Evolutionary conservation across 2,329 filamentous ascomycete genomes (phyloP).

Genomic region (Reticulascus tulasneorum): DNA sequence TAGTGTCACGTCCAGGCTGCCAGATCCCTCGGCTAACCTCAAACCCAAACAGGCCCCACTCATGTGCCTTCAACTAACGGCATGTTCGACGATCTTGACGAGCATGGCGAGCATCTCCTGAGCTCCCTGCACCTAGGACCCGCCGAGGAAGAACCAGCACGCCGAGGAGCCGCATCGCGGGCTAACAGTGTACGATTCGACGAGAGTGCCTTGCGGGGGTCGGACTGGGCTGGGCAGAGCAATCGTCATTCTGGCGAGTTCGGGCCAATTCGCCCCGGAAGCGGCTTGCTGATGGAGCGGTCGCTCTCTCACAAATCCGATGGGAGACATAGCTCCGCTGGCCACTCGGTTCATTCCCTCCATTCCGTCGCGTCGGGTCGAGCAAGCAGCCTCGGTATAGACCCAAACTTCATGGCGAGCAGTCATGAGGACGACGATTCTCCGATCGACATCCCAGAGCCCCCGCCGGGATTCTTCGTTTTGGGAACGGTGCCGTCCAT

Average conservation of each 20-base stretch:
- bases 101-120: conserved; percentile 75
- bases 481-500: conserved; percentile 89
- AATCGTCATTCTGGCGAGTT: conserved; percentile 82
- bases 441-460: conserved; percentile 66
- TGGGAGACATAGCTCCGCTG: conserved; percentile 89
- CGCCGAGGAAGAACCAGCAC: conserved; percentile 78
- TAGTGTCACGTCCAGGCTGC: no score
- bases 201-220: conserved; percentile 87
- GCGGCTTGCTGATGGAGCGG: conserved; percentile 85
- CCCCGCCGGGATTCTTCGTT: conserved; percentile 80
- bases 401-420: conserved; percentile 62
- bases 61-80: conserved; percentile 78
- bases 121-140: conserved; percentile 76
- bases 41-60: conserved; percentile 58
- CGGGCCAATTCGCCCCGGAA: conserved; percentile 69
- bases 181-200: conserved; percentile 98
- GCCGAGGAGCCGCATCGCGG: conserved; percentile 81
- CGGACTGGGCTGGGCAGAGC: conserved; percentile 72
- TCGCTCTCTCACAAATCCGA: conserved; percentile 94
- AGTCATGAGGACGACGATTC: conserved; percentile 63
- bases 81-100: conserved; percentile 86
- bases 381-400: conserved; percentile 83
- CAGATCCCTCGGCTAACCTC: conserved; percentile 15
- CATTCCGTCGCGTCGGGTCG: conserved; percentile 74
- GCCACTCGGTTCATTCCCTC: conserved; percentile 57